Evolutionary conservation across 1,284 basidiomycete genomes (phyloP), one percentile per base, ranked within the genome.

Genomic region (Heterobasidion irregulare): DNA sequence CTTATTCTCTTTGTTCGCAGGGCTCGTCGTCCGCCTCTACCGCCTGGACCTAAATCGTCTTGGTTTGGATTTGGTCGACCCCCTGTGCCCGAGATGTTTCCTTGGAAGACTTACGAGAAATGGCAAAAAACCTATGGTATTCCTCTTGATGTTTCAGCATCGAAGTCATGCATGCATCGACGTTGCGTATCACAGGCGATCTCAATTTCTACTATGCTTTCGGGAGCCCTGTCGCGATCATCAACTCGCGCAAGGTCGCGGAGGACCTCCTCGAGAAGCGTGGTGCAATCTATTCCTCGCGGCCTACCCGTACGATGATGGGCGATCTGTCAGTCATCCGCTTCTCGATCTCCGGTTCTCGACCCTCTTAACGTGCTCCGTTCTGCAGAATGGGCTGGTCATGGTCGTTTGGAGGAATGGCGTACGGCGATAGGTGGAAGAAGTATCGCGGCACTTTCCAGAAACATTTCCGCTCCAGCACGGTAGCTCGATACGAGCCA

Each of bases 191-290:
- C 15, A 36, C 32, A 51, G 50, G 50, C 13, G 50, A 51, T 51
- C 15, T 51, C 32, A 8, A 38, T 8, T 51, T 13, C 35, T 34
- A 34, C 50, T 15, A 51, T 35, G 50, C 35, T n/a, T 38, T 18
- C n/a, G 32, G 50, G 16, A 51, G 18, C n/a, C 26, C 49, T 2
- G 49, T 50, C 16, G 36, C 16, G 2, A 38, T 50, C 49, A 13
- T 50, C 9, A 50, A 50, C 49, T 50, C 49, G n/a, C 6, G 26
- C 26, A 35, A 51, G 6, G 8, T 26, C 12, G 51, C 51, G 8
- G 15, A 34, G 9, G 51, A 52, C 19, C 51, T 52, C 5, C 38
- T 52, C 19, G 51, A 52, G 12, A 52, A 52, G 36, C 51, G 51
- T 1, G 19, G 51, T 15, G 15, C 51, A 13, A 52, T 52, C 16